Evolutionary conservation across 352 stramenopile genomes (phyloP).

Genomic region (Pythium graminicola): DNA sequence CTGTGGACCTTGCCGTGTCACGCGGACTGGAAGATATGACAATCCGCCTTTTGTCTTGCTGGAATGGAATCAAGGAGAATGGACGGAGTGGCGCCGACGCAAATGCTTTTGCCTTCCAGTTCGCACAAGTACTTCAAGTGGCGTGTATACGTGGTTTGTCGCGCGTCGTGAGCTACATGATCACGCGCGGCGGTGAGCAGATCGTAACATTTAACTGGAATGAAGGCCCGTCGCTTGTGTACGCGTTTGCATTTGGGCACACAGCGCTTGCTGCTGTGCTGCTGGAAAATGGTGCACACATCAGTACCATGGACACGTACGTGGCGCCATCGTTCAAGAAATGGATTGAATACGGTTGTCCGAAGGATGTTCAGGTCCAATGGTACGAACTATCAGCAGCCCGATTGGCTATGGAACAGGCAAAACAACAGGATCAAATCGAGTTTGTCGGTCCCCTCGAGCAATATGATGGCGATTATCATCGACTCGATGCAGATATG

Average conservation of each 20-base stretch:
- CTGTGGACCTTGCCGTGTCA: conserved; percentile 44
- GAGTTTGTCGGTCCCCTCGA: conserved; percentile 24
- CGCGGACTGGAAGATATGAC: conserved; percentile 62
- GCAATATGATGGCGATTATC: conserved; percentile 5
- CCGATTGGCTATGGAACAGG: neutral
- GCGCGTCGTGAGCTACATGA: conserved; percentile 41
- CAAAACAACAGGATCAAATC: neutral
- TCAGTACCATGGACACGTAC: conserved; percentile 45
- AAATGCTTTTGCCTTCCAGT: conserved; percentile 60
- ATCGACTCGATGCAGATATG: conserved; percentile 12
- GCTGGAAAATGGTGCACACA: conserved; percentile 36
- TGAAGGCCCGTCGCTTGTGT: conserved; percentile 47
- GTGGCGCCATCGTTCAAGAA: conserved; percentile 51
- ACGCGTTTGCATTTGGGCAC: conserved; percentile 61
- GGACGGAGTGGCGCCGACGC: conserved; percentile 22
- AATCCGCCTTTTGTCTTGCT: conserved; percentile 44
- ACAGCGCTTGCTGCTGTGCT: conserved; percentile 28
- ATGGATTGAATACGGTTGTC: conserved; percentile 52
- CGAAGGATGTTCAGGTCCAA: conserved; percentile 27
- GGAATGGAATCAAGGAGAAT: conserved; percentile 43
- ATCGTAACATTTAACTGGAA: conserved; percentile 57
- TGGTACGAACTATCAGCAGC: conserved; percentile 21
- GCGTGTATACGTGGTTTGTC: conserved; percentile 49
- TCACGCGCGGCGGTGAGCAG: conserved; percentile 42
- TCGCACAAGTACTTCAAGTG: conserved; percentile 51